Percentiles rank a stretch among this genome's conserved stretches.
These are phyloP conservation scores for Pseudocercospora vitis DNA, from an alignment of 2,329 filamentous ascomycete genomes.

Conservation along the genomic window DNA sequence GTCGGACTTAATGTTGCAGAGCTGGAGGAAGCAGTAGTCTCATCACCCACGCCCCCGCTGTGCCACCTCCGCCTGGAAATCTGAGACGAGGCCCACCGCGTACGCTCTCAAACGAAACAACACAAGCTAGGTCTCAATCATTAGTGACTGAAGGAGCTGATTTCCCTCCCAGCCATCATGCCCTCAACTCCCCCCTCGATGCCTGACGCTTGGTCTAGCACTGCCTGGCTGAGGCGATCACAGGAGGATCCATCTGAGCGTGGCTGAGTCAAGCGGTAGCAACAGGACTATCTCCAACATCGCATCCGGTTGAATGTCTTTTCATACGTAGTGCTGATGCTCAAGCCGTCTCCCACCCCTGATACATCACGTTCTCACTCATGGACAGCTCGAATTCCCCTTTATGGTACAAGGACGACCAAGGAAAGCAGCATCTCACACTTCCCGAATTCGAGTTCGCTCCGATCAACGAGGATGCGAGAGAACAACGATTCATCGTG, in stretches of 20 bases:
- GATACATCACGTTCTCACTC: background rate
- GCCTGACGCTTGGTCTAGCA: too few relatives aligned
- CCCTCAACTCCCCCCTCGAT: too few relatives aligned
- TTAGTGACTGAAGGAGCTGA: too few relatives aligned
- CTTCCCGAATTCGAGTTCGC: background rate
- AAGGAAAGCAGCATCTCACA: background rate
- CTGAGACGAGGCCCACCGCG: too few relatives aligned
- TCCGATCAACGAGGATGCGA: background rate
- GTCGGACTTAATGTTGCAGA: too few relatives aligned
- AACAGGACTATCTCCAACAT: background rate
- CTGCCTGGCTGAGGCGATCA: background rate
- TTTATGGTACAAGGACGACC: background rate
- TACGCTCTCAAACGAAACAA: too few relatives aligned
- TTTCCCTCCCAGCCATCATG: too few relatives aligned
- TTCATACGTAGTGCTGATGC: too few relatives aligned
- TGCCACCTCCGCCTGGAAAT: too few relatives aligned
- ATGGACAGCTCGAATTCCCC: background rate
- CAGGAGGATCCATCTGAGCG: background rate
- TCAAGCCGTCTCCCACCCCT: background rate
- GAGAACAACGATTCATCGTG: slow-evolving; percentile 9
- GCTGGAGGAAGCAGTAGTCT: too few relatives aligned
- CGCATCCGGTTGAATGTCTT: background rate
- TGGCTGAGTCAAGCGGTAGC: background rate
- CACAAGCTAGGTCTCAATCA: too few relatives aligned
- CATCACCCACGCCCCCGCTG: too few relatives aligned